These are phyloP conservation scores for Zygosaccharomyces kombuchaensis DNA, from an alignment of 805 yeast genomes.

Conservation along the genomic window DNA sequence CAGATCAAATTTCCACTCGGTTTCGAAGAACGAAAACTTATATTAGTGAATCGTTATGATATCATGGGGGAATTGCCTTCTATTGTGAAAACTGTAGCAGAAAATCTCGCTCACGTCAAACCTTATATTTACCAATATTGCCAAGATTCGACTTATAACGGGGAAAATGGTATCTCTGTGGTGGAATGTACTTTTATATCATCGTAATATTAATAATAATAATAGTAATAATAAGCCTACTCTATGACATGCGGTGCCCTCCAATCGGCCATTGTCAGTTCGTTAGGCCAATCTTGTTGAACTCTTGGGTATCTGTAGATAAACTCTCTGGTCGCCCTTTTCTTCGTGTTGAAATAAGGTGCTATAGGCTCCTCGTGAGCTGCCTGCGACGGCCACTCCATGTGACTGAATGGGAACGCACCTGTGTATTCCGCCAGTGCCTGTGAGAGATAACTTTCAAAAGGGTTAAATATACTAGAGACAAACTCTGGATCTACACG, in stretches of 20 bases:
- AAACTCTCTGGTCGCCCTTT: slow-evolving; percentile 10
- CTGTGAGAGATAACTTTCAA: slow-evolving; percentile 9
- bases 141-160: slow-evolving; percentile 50
- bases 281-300: slow-evolving; percentile 9
- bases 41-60: slow-evolving; percentile 72
- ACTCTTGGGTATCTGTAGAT: slow-evolving; percentile 12
- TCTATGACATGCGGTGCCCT: slow-evolving; percentile 13
- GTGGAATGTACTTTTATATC: slow-evolving; percentile 74
- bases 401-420: slow-evolving; percentile 4
- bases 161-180: slow-evolving; percentile 63
- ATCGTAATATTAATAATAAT: background rate
- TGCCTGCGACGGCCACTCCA: slow-evolving; percentile 1
- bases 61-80: slow-evolving; percentile 85
- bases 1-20: slow-evolving; percentile 34
- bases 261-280: slow-evolving; percentile 12
- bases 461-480: slow-evolving; percentile 14
- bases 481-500: slow-evolving; percentile 8
- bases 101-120: slow-evolving; percentile 77
- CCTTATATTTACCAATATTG: slow-evolving; percentile 83
- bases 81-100: slow-evolving; percentile 70
- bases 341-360: slow-evolving; percentile 6
- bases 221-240: background rate
- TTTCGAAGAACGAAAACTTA: slow-evolving; percentile 46
- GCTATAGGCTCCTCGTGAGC: background rate
- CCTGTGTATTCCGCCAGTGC: slow-evolving; percentile 10